These are phyloP conservation scores for Verticillium nonalfalfae DNA, from an alignment of 2,329 filamentous ascomycete genomes.

Conservation along the genomic window DNA sequence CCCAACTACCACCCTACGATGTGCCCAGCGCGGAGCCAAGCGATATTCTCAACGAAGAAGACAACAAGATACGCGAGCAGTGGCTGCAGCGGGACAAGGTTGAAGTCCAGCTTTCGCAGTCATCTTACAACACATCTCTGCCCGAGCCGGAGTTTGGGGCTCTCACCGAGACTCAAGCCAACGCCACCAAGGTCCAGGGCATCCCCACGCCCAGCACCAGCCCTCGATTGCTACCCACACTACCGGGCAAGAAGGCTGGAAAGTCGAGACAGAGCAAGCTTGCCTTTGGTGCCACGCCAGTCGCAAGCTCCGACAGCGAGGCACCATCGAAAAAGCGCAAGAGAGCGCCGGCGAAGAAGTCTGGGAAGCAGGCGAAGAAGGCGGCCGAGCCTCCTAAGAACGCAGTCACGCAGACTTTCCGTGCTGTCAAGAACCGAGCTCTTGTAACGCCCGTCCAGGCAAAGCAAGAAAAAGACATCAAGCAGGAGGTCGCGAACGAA, in stretches of 20 bases:
- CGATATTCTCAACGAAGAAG: constrained; percentile 37
- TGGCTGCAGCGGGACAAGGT: constrained; percentile 29
- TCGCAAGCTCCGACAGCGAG: constrained; percentile 12
- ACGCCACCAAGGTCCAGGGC: constrained; percentile 35
- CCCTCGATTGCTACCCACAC: constrained; percentile 37
- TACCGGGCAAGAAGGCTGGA: constrained; percentile 29
- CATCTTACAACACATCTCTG: constrained; percentile 19
- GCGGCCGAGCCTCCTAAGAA: constrained; percentile 27
- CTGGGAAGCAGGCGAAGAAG: constrained; percentile 28
- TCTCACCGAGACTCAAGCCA: constrained; percentile 21
- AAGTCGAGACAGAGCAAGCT: constrained; percentile 49
- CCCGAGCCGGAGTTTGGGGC: constrained; percentile 27
- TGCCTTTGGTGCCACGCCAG: constrained; percentile 23
- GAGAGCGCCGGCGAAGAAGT: constrained; percentile 20
- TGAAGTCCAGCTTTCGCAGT: constrained; percentile 30
- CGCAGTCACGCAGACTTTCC: constrained; percentile 34
- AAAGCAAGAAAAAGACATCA: constrained; percentile 2
- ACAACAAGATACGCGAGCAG: constrained; percentile 28
- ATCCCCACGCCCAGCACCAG: constrained; percentile 55
- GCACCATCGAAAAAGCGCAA: constrained; percentile 19
- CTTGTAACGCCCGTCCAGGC: constrained; percentile 10
- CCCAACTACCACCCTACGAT: constrained; percentile 56
- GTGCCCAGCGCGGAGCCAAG: constrained; percentile 45
- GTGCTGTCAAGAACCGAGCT: constrained; percentile 31
- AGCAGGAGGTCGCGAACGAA: neutral